phyloP scores from a whole-genome alignment of 2,329 filamentous ascomycete species.

The Massarina eburnea region DNA sequence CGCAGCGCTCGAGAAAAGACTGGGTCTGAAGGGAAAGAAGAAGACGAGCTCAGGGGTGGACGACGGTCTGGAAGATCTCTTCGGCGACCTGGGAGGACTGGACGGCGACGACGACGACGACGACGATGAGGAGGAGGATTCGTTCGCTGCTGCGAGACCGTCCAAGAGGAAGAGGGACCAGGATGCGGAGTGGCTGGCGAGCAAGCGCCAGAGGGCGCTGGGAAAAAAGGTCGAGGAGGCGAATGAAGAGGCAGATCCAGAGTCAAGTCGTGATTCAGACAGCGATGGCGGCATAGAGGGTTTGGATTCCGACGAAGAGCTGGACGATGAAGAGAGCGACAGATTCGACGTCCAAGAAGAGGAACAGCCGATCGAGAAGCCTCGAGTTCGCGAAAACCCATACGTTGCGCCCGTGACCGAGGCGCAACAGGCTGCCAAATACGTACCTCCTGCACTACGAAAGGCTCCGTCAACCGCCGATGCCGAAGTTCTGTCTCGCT shows the following conservation, averaged over 20 bases:
- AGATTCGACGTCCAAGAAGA: conserved; percentile 37
- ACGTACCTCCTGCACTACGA: conserved; percentile 84
- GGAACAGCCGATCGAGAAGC: conserved; percentile 20
- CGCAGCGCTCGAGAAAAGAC: conserved; percentile 78
- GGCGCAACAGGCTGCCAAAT: conserved; percentile 62
- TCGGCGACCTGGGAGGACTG: conserved; percentile 63
- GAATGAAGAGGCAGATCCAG: conserved; percentile 20
- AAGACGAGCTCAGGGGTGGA: conserved; percentile 68
- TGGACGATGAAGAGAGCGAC: conserved; percentile 25
- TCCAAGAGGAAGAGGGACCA: conserved; percentile 62
- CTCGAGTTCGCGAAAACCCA: conserved; percentile 73
- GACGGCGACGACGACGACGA: conserved; percentile 51
- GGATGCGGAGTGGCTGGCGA: conserved; percentile 61
- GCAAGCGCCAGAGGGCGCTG: conserved; percentile 58
- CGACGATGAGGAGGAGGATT: conserved; percentile 50
- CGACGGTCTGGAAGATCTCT: conserved; percentile 78
- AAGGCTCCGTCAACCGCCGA: conserved; percentile 61
- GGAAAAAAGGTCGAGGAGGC: conserved; percentile 18
- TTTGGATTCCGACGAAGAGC: conserved; percentile 28
- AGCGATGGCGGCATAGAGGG: conserved; percentile 9
- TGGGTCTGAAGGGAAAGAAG: conserved; percentile 80
- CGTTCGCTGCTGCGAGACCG: conserved; percentile 36
- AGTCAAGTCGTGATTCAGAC: conserved; percentile 1
- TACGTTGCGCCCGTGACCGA: conserved; percentile 72
- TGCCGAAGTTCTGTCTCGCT: conserved; percentile 65